Conservation (phyloP, 352 stramenopile species). For the Phytophthora pisi region DNA sequence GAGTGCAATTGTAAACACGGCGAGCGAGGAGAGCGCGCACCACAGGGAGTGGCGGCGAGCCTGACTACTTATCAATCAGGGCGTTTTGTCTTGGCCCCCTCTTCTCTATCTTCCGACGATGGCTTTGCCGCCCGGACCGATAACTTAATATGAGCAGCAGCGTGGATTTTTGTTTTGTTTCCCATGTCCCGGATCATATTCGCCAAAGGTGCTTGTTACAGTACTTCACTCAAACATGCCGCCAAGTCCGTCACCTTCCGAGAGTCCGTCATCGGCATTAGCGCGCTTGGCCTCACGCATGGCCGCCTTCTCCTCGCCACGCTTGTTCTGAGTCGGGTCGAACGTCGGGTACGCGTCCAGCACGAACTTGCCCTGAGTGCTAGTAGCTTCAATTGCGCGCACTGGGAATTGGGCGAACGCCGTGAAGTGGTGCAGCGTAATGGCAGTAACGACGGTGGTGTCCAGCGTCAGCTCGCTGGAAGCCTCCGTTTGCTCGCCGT, state of each 20-base stretch:
- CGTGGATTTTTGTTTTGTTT: constrained; percentile 29
- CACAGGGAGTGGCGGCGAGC: constrained; percentile 25
- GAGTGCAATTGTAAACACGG: constrained; percentile 31
- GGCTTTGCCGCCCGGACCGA: constrained; percentile 26
- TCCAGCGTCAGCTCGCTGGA: constrained; percentile 51
- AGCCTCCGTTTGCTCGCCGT: constrained; percentile 48
- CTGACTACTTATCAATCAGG: constrained; percentile 10
- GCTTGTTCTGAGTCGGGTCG: constrained; percentile 34
- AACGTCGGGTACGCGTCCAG: constrained; percentile 68
- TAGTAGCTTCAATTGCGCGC: constrained; percentile 64
- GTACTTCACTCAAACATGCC: constrained; percentile 49
- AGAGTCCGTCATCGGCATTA: constrained; percentile 46
- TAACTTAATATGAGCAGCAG: constrained; percentile 47
- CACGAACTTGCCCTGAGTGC: constrained; percentile 79
- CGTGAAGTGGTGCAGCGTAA: constrained; percentile 76
- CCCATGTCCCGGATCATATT: constrained; percentile 4
- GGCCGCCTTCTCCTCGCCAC: constrained; percentile 45
- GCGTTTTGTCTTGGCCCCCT: constrained; percentile 24
- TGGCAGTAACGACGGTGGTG: constrained; percentile 65
- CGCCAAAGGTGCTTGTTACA: background rate
- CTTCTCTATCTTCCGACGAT: constrained; percentile 26
- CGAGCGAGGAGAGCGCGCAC: constrained; percentile 26
- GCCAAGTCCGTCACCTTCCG: constrained; percentile 45
- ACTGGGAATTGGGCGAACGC: constrained; percentile 61
- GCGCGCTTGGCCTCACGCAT: constrained; percentile 57